Evolutionary conservation across 2,329 filamentous ascomycete species (phyloP).

Genomic region (Emmonsiellopsis sp.): DNA sequence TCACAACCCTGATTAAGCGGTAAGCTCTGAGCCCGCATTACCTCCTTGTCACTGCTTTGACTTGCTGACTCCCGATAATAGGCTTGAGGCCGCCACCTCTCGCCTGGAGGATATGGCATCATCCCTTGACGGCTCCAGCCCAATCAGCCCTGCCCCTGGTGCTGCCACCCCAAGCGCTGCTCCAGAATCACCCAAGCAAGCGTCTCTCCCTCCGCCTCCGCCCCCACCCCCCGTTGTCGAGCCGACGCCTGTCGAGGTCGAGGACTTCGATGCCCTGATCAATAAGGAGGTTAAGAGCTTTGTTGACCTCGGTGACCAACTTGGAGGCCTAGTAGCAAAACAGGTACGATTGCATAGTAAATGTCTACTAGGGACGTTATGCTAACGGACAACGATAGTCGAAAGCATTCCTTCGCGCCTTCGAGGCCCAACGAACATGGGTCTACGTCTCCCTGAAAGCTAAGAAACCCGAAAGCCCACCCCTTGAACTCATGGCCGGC

Average conservation of each 20-base stretch:
- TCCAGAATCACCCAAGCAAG: conserved; percentile 17
- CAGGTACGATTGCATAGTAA: conserved; percentile 53
- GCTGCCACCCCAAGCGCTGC: conserved; percentile 18
- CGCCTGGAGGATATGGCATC: conserved; percentile 93
- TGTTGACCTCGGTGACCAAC: conserved; percentile 63
- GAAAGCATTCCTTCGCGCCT: conserved; percentile 53
- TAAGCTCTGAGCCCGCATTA: conserved; percentile 38
- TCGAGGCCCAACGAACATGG: conserved; percentile 78
- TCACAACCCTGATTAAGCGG: conserved; percentile 97
- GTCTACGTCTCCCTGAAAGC: conserved; percentile 81
- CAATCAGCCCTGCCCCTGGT: conserved; percentile 25
- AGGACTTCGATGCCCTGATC: conserved; percentile 79
- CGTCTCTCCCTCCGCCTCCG: conserved; percentile 28
- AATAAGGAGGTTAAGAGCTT: conserved; percentile 65
- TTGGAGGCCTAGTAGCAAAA: conserved; percentile 69
- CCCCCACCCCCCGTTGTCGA: conserved; percentile 44
- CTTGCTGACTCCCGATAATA: conserved; percentile 35
- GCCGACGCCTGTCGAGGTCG: conserved; percentile 63
- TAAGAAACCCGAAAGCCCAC: conserved; percentile 75
- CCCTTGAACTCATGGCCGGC: conserved; percentile 69
- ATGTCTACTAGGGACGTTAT: not conserved
- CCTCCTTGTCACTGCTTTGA: conserved; percentile 34
- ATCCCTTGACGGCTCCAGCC: conserved; percentile 47
- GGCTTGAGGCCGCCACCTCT: conserved; percentile 93
- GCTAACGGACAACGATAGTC: conserved; percentile 29